phyloP scores from a whole-genome alignment of 2,329 filamentous ascomycete genomes.

The Tolypocladium tropicale region DNA sequence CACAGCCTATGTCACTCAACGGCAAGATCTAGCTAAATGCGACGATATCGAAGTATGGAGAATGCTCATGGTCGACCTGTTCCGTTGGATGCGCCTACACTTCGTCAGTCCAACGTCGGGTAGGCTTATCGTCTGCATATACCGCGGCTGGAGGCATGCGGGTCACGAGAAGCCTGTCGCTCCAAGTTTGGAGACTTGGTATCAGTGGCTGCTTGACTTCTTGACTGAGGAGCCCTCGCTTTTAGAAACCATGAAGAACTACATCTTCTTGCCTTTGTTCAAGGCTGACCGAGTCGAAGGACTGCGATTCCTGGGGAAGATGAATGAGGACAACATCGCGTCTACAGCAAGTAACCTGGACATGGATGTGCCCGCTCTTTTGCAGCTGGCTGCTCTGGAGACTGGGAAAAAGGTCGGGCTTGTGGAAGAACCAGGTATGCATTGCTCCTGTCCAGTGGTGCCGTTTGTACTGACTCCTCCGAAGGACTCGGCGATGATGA shows the following conservation, averaged over 20 bases:
- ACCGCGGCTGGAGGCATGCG: conserved; percentile 32
- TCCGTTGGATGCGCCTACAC: conserved; percentile 46
- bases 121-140: conserved; percentile 49
- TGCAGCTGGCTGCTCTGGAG: conserved; percentile 59
- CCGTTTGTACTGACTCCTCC: not conserved
- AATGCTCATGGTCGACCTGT: conserved; percentile 35
- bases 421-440: conserved; percentile 54
- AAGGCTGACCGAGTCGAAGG: conserved; percentile 44
- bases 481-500: conserved; percentile 16
- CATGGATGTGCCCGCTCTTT: conserved; percentile 41
- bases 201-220: conserved; percentile 43
- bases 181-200: conserved; percentile 35
- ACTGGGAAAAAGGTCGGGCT: conserved; percentile 60
- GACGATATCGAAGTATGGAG: conserved; percentile 33
- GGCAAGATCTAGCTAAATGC: conserved; percentile 12
- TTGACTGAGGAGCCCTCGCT: conserved; percentile 38
- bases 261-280: conserved; percentile 53
- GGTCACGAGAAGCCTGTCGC: conserved; percentile 12
- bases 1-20: conserved; percentile 29
- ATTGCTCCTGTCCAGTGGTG: too few relatives aligned
- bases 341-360: conserved; percentile 32
- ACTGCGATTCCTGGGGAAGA: conserved; percentile 44
- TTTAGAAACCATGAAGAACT: conserved; percentile 53
- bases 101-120: conserved; percentile 50
- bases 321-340: conserved; percentile 41